Evolutionary conservation across 1,284 basidiomycete species (phyloP), one percentile per base, ranked within the genome.

Genomic region (Cryptococcus neoformans): DNA sequence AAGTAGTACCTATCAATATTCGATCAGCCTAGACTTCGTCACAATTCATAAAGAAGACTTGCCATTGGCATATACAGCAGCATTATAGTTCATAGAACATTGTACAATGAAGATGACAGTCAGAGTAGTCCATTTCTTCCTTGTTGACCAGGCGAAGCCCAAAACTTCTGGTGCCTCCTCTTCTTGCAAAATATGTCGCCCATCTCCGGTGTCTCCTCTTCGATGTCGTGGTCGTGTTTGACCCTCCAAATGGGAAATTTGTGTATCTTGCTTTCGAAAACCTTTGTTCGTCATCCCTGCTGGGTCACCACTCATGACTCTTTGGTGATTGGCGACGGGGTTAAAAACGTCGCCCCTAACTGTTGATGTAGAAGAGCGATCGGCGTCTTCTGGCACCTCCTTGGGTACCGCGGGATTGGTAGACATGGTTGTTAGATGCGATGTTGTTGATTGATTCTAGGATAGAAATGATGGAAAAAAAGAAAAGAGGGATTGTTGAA

Each of bases 71-170:
- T 50, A 50, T 6, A 50, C n/a, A 3, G 57, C 45, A 2, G 64
- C 57, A 49, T 63, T 65, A 49, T 59, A 63, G 51, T 67, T 65
- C 65, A 67, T 67, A 41, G 63, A 65, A 51, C 61, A 63, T 49
- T 78, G 75, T 5, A 78, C 72, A 51, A 70, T 54, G 55, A 78
- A 76, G 58, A 79, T 77, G 55, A 78, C 74, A 49, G 56, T 62
- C n/a, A 77, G 65, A 17, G 73, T 70, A n/a, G 57, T 49, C 77
- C 76, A 78, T 50, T 78, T 78, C 55, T 75, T 77, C 57, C 65
- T 62, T 0, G 72, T 60, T 0, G 74, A 64, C 55, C 40, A 75
- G 6, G 68, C 67, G 51, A 64, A 71, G 10, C 65, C 69, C 4
- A 75, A 69, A 0, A 55, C 54, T 44, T 73, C 69, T 52, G 65